These are phyloP conservation scores for Pecoramyces ruminantium DNA, from an alignment of 192 early-diverging fungal species.

Conservation along the genomic window DNA sequence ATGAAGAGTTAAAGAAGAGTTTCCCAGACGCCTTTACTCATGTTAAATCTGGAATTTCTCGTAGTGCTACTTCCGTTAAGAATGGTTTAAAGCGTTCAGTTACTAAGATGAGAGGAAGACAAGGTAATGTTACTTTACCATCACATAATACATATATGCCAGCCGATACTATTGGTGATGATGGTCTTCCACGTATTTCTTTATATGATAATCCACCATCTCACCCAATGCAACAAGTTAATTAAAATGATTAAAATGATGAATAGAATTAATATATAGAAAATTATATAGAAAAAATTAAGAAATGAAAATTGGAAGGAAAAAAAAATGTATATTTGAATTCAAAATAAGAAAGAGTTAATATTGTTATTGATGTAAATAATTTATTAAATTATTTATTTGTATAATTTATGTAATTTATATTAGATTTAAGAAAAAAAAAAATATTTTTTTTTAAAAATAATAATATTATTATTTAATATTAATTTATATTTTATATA, in stretches of 20 bases:
- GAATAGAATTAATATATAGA: no score
- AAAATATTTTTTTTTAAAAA: no score
- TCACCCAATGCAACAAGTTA: neutral
- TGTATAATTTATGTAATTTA: no score
- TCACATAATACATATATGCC: neutral
- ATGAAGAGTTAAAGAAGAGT: neutral
- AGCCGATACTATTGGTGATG: neutral
- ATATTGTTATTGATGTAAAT: no score
- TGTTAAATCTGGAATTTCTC: neutral
- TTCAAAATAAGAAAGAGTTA: no score
- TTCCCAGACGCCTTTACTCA: neutral
- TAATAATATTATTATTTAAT: no score
- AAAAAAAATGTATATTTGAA: no score
- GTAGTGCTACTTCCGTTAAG: neutral
- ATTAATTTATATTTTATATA: no score
- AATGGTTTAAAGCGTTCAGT: neutral
- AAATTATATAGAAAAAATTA: no score
- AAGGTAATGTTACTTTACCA: neutral
- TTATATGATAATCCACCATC: neutral
- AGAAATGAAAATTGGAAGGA: no score
- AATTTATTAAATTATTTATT: no score
- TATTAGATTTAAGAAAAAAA: no score
- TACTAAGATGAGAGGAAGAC: neutral
- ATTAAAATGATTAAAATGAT: neutral
- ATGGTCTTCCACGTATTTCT: neutral